phyloP scores from a whole-genome alignment of 2,329 filamentous ascomycete species.

The Claviceps sp. region DNA sequence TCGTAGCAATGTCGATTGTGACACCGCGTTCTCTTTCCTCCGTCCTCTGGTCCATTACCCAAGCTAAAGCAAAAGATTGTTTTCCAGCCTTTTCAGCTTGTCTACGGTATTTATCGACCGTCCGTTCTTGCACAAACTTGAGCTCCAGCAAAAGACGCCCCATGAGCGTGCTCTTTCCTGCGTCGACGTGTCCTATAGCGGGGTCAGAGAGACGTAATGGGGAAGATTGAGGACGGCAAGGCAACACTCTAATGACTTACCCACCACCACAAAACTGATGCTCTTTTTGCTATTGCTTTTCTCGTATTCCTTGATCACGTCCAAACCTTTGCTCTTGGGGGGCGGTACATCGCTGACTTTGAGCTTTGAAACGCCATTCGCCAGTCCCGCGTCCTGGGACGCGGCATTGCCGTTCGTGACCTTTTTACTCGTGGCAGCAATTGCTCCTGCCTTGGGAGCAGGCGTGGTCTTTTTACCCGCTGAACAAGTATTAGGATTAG shows the following conservation, averaged over 20 bases:
- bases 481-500: constrained; percentile 40
- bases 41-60: constrained; percentile 85
- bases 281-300: constrained; percentile 64
- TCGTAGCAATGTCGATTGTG: constrained; percentile 92
- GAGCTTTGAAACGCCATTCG: constrained; percentile 19
- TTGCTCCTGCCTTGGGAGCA: constrained; percentile 17
- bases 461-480: constrained; percentile 37
- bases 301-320: constrained; percentile 71
- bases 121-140: constrained; percentile 74
- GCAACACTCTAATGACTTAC: constrained; percentile 31
- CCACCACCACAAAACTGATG: constrained; percentile 86
- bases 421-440: constrained; percentile 18
- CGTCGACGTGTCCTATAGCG: constrained; percentile 73
- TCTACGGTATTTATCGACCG: constrained; percentile 74
- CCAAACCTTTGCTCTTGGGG: constrained; percentile 63
- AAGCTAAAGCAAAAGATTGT: constrained; percentile 88
- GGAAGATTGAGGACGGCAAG: no score
- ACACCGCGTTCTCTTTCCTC: constrained; percentile 86
- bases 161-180: constrained; percentile 96
- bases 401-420: constrained; percentile 23
- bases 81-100: constrained; percentile 90
- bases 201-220: neutral
- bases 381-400: constrained; percentile 13
- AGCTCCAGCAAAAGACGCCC: constrained; percentile 83
- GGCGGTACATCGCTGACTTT: constrained; percentile 39